Evolutionary conservation across 2,329 filamentous ascomycete species (phyloP), one percentile per base, ranked within the genome.

Genomic region (Setomelanomma holmii): DNA sequence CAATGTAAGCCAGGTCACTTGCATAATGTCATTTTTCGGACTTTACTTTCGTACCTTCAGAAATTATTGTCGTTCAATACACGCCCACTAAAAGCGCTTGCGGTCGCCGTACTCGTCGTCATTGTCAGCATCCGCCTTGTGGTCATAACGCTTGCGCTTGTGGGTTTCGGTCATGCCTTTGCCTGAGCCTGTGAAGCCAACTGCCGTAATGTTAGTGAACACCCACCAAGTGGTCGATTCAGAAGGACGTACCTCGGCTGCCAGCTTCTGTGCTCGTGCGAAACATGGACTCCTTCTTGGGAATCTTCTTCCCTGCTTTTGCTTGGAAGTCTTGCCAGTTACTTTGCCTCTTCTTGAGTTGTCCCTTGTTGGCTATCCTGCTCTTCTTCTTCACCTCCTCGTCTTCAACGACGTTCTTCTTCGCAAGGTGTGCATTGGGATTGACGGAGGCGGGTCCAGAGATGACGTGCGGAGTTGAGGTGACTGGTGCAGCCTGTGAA

Each of bases 281-380:
- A 74, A 97, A 97, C 93, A 97, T 97, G 81, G 91, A 96, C 42
- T 96, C 91, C 78, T 96, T 96, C 79, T 93, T 93, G 71, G 91
- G 93, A n/a, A 80, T 78, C 53, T 79, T 73, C 69, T 86, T 87
- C 53, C 66, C 64, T n/a, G 65, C 80, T 74, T 96, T 96, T 68
- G 83, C 82, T 60, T 87, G 89, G 75, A 96, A 99, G 59, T 96
- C 90, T 72, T 97, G 89, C 95, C 95, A 99, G 72, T 95, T 96
- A 69, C 79, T 90, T 80, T 96, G 96, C 69, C 89, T 89, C 58
- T 87, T 90, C 78, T 98, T 93, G 20, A 98, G 83, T 72, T 96
- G 91, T 74, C 93, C 95, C 56, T 88, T 95, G 66, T 93, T 93
- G 79, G 96, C 96, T 52, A 93, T 84, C 75, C 86, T 86, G 48